Percentiles rank a stretch among this genome's conserved stretches.
phyloP scores from a whole-genome alignment of 1,139 yeast genomes.

The Pichia sp. region DNA sequence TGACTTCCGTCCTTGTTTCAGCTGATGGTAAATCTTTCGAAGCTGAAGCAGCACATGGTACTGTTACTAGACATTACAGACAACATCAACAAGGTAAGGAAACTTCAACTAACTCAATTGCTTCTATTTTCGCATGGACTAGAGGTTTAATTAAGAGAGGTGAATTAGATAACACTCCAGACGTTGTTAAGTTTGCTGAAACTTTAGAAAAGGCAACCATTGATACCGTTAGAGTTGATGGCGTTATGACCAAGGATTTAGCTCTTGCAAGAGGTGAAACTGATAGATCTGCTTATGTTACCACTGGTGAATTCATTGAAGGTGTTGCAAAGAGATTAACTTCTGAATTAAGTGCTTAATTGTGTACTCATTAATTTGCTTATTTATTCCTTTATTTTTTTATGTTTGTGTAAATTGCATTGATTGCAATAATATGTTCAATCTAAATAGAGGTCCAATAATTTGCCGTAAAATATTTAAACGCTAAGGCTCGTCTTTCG shows the following conservation, averaged over 20 bases:
- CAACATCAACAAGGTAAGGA: slow-evolving; percentile 79
- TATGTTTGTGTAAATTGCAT: not conserved
- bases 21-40: slow-evolving; percentile 83
- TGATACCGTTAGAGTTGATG: slow-evolving; percentile 66
- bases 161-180: slow-evolving; percentile 63
- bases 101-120: slow-evolving; percentile 79
- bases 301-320: slow-evolving; percentile 69
- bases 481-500: too few species aligned
- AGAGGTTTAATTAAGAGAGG: slow-evolving; percentile 81
- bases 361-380: not conserved
- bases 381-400: not conserved
- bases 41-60: slow-evolving; percentile 83
- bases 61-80: slow-evolving; percentile 82
- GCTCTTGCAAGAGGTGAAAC: slow-evolving; percentile 53
- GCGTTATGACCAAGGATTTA: slow-evolving; percentile 77
- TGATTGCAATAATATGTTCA: not conserved
- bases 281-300: slow-evolving; percentile 42
- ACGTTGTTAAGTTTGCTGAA: slow-evolving; percentile 61
- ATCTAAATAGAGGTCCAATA: too few species aligned
- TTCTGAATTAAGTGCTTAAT: slow-evolving; percentile 15
- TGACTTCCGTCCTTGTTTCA: slow-evolving; percentile 80
- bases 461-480: too few species aligned
- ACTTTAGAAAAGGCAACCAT: slow-evolving; percentile 61
- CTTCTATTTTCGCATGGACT: slow-evolving; percentile 83
- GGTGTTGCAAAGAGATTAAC: slow-evolving; percentile 53